Evolutionary conservation across 139 green algal species (phyloP).

Genomic region (Edaphochlamys debaryana): DNA sequence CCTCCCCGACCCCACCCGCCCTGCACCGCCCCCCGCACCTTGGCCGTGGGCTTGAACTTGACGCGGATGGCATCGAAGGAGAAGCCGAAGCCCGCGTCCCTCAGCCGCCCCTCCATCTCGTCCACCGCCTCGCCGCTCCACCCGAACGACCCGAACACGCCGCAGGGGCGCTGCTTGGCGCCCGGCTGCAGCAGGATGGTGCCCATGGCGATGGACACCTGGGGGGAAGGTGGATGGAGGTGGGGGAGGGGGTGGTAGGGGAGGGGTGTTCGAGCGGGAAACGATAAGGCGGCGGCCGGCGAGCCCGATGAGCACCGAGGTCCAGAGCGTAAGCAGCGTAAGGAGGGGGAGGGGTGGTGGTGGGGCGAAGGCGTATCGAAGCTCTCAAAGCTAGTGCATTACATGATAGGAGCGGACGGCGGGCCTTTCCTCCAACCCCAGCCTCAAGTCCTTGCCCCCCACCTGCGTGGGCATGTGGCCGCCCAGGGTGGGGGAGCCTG

Average conservation of each 20-base stretch:
- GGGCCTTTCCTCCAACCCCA: too few species aligned
- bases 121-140: conserved; percentile 95
- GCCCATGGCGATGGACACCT: conserved; percentile 83
- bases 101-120: conserved; percentile 77
- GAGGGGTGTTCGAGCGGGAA: neutral
- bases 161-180: conserved; percentile 80
- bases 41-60: conserved; percentile 94
- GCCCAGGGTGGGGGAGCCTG: conserved; percentile 90
- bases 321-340: too few species aligned
- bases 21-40: conserved; percentile 53
- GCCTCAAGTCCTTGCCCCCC: too few species aligned
- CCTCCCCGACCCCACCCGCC: too few species aligned
- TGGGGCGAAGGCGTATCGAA: too few species aligned
- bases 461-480: conserved; percentile 93
- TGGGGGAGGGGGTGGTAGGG: neutral
- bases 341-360: too few species aligned
- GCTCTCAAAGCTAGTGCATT: too few species aligned
- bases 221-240: too few species aligned
- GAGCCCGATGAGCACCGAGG: too few species aligned
- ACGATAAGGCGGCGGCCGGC: too few species aligned
- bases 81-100: conserved; percentile 91
- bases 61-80: conserved; percentile 91
- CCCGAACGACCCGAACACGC: conserved; percentile 97
- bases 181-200: conserved; percentile 76
- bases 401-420: too few species aligned